These are phyloP conservation scores for Beta vulgaris DNA, from an alignment of 148 eudicot species.

Conservation along the genomic window DNA sequence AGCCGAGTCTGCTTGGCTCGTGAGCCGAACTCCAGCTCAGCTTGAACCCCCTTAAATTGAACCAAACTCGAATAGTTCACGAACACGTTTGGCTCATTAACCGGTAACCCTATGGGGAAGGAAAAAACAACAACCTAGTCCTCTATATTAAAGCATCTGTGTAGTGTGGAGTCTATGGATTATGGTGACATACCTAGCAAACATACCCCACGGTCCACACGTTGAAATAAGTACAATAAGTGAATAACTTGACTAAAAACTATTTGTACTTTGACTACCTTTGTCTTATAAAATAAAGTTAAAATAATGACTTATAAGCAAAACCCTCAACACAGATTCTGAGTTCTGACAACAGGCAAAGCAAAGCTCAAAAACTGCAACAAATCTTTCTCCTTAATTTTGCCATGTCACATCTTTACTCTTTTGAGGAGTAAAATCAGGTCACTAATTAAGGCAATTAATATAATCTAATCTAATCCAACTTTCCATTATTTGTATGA, in stretches of 20 bases:
- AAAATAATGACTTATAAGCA: neutral
- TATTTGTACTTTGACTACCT: constrained; percentile 3
- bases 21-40: too few relatives aligned
- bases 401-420: constrained; percentile 19
- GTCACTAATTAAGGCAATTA: neutral
- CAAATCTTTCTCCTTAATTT: neutral
- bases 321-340: constrained; percentile 2
- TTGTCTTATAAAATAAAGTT: constrained; percentile 3
- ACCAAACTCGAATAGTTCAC: too few relatives aligned
- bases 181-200: neutral
- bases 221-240: neutral
- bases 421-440: constrained; percentile 28
- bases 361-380: neutral
- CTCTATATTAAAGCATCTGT: neutral
- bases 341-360: too few relatives aligned
- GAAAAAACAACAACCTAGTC: neutral
- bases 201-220: constrained; percentile 9
- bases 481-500: too few relatives aligned
- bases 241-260: neutral
- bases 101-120: too few relatives aligned
- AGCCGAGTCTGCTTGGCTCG: too few relatives aligned
- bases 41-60: too few relatives aligned
- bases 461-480: neutral
- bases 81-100: too few relatives aligned
- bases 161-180: neutral